Percentiles rank a stretch among this genome's conserved stretches.
Conservation (phyloP, 2,329 filamentous ascomycete species). For the Fusarium musae region DNA sequence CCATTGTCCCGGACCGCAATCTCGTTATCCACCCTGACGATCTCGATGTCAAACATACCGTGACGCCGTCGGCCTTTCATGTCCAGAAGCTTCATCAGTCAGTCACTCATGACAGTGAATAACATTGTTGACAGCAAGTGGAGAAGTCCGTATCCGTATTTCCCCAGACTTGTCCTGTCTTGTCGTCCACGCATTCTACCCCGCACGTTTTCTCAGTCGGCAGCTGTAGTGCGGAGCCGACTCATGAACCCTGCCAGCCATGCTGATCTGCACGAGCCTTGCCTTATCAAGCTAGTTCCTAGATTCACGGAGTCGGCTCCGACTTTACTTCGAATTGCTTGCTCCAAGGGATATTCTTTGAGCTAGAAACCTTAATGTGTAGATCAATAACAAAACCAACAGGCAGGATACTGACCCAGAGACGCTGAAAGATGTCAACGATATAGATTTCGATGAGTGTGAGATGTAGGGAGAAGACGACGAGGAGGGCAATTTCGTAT, state of each 20-base stretch:
- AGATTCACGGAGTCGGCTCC: background rate
- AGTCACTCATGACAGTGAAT: background rate
- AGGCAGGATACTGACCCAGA: fast-evolving
- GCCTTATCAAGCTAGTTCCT: background rate
- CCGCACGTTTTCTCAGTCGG: background rate
- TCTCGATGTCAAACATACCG: too few species aligned
- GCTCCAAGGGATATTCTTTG: background rate
- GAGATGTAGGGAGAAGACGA: too few species aligned
- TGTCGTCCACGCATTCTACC: background rate
- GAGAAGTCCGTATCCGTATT: background rate
- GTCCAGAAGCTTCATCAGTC: background rate
- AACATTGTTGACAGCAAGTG: background rate
- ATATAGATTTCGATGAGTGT: too few species aligned
- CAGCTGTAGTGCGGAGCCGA: background rate
- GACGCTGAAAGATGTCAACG: fast-evolving
- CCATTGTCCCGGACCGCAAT: background rate
- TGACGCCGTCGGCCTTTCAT: too few species aligned
- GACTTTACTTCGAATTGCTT: background rate
- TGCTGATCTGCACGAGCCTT: background rate
- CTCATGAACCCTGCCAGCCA: background rate
- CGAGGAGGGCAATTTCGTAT: background rate
- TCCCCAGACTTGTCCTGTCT: background rate
- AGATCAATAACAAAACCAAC: background rate
- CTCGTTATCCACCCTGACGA: background rate
- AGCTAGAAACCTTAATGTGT: background rate